phyloP scores from a whole-genome alignment of 345 rosid species.

The Garcia nutans region DNA sequence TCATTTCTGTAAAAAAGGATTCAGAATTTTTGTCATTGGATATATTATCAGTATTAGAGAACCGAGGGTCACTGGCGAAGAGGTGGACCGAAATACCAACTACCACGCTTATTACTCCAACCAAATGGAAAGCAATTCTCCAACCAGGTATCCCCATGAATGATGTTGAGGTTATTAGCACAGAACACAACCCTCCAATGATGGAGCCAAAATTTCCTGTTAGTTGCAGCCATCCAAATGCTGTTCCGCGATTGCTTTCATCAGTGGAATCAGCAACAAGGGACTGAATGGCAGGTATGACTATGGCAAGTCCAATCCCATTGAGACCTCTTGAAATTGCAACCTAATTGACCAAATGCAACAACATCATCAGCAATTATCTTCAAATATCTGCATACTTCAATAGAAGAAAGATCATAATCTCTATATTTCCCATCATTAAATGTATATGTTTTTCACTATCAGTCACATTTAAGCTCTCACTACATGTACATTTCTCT shows the following conservation, averaged over 20 bases:
- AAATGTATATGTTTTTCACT: too few relatives aligned
- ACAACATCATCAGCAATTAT: background rate
- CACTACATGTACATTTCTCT: background rate
- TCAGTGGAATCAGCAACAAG: slow-evolving; percentile 77
- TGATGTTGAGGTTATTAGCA: slow-evolving; percentile 61
- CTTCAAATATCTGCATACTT: background rate
- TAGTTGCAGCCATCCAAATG: slow-evolving; percentile 79
- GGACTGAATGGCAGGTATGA: slow-evolving; percentile 78
- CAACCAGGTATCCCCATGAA: slow-evolving; percentile 72
- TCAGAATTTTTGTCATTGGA: slow-evolving; percentile 21
- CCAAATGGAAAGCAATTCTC: slow-evolving; percentile 72
- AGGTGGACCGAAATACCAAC: slow-evolving; percentile 56
- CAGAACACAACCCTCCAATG: slow-evolving; percentile 51
- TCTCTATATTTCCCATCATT: too few relatives aligned
- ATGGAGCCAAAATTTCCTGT: slow-evolving; percentile 61
- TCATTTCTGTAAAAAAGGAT: slow-evolving; percentile 41
- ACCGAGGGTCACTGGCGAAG: slow-evolving; percentile 69
- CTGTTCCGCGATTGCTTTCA: slow-evolving; percentile 68
- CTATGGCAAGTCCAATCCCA: slow-evolving; percentile 87
- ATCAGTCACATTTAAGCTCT: background rate
- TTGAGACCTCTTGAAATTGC: slow-evolving; percentile 83
- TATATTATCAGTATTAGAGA: slow-evolving; percentile 16
- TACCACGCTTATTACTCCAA: slow-evolving; percentile 55
- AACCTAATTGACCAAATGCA: slow-evolving; percentile 44
- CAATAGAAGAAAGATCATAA: too few relatives aligned